A percentile compares a stretch with the other conserved stretches of the same genome.
Evolutionary conservation across 805 yeast species (phyloP).

Genomic region (Sugiyamaella marilandica): DNA sequence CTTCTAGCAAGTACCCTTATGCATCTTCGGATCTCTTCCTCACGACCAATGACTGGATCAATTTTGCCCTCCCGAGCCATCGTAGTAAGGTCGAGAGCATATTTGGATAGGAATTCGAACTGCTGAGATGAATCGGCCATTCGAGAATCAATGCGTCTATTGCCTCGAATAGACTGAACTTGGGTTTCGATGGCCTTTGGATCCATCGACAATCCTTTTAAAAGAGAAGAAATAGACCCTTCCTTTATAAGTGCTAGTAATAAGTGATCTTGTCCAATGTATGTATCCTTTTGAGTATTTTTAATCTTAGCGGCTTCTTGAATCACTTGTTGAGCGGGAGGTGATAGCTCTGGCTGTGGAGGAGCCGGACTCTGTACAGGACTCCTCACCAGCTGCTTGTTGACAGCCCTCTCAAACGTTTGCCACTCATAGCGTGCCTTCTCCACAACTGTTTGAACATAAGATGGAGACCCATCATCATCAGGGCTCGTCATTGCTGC

Average conservation of each 20-base stretch:
- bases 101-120: constrained; percentile 79
- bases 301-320: constrained; percentile 72
- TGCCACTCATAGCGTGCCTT: constrained; percentile 87
- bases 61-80: constrained; percentile 90
- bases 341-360: constrained; percentile 66
- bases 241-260: constrained; percentile 83
- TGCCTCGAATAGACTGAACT: constrained; percentile 77
- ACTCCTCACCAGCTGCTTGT: constrained; percentile 72
- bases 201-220: constrained; percentile 59
- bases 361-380: constrained; percentile 93
- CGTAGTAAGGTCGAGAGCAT: constrained; percentile 91
- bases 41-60: constrained; percentile 98
- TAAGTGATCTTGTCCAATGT: constrained; percentile 91
- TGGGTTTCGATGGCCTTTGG: constrained; percentile 71
- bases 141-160: constrained; percentile 85
- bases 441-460: constrained; percentile 76
- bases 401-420: constrained; percentile 70
- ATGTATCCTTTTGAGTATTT: constrained; percentile 83
- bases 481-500: constrained; percentile 82
- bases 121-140: constrained; percentile 86
- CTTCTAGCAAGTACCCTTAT: constrained; percentile 95
- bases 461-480: constrained; percentile 51
- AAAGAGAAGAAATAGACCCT: constrained; percentile 57
- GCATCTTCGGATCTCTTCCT: constrained; percentile 94
- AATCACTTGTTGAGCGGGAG: constrained; percentile 70